Percentiles rank a stretch among this genome's conserved stretches.
Conservation (phyloP, 495 filamentous ascomycete genomes). For the Aspergillus avenaceus region DNA sequence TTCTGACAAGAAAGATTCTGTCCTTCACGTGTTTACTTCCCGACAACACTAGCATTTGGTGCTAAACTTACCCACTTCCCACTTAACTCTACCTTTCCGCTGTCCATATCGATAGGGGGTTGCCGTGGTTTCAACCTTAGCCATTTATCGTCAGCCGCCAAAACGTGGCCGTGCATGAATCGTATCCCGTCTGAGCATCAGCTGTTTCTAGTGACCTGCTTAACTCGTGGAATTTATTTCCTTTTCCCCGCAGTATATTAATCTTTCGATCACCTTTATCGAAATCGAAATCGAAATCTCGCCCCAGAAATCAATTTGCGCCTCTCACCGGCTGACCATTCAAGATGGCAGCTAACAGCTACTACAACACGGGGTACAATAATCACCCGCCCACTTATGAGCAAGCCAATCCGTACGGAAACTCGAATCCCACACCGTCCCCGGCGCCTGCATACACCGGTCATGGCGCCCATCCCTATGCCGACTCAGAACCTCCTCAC, state of each 20-base stretch:
- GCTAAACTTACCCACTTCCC: neutral
- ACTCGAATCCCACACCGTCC: constrained; percentile 25
- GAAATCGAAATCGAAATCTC: no score
- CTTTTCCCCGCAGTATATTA: neutral
- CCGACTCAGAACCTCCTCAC: constrained; percentile 31
- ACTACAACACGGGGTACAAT: constrained; percentile 58
- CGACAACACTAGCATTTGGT: no score
- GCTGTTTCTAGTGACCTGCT: neutral
- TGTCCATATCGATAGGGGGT: neutral
- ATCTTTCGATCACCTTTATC: neutral
- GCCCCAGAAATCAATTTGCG: neutral
- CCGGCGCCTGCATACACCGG: constrained; percentile 25
- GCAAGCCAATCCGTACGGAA: constrained; percentile 28
- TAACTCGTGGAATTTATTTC: neutral
- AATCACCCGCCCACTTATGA: constrained; percentile 42
- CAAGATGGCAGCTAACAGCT: constrained; percentile 80
- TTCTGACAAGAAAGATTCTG: no score
- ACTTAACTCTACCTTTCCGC: neutral
- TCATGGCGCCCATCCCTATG: constrained; percentile 23
- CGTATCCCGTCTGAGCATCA: neutral
- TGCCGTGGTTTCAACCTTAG: neutral
- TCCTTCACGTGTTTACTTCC: no score
- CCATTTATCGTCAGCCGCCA: constrained; percentile 1
- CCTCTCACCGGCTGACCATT: neutral
- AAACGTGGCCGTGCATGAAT: constrained; percentile 5